These are phyloP conservation scores for Chiua sp. DNA, from an alignment of 1,284 basidiomycete genomes.

Conservation along the genomic window DNA sequence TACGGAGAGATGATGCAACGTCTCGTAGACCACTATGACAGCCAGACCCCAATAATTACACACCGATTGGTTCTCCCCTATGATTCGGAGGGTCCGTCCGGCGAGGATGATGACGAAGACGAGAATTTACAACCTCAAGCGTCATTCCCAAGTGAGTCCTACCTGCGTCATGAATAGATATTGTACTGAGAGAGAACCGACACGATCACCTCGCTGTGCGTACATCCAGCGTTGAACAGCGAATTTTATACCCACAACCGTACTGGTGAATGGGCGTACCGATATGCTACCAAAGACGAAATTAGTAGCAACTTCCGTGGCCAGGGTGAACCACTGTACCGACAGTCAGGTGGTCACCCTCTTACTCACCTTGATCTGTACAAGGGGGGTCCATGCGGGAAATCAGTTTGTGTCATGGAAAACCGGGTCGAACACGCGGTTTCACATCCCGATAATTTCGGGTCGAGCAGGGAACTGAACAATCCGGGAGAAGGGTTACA, in stretches of 20 bases:
- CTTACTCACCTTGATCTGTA: not conserved
- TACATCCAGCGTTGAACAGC: slow-evolving; percentile 26
- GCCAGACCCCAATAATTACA: not conserved
- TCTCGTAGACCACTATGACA: slow-evolving; percentile 2
- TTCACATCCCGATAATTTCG: slow-evolving; percentile 4
- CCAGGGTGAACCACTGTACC: slow-evolving; percentile 17
- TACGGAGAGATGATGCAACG: slow-evolving; percentile 2
- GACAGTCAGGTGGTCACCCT: not conserved
- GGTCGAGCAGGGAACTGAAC: slow-evolving; percentile 7
- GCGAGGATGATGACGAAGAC: slow-evolving; percentile 27
- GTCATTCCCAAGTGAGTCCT: slow-evolving; percentile 34
- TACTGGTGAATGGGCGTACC: slow-evolving; percentile 32
- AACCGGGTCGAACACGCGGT: slow-evolving; percentile 4
- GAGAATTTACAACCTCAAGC: slow-evolving; percentile 10
- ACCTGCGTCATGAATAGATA: not conserved
- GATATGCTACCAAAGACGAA: slow-evolving; percentile 36
- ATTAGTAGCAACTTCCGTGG: slow-evolving; percentile 34
- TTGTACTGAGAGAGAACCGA: slow-evolving; percentile 14
- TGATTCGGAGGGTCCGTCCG: slow-evolving; percentile 8
- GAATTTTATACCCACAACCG: slow-evolving; percentile 23
- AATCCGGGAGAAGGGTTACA: not conserved
- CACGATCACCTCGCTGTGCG: slow-evolving; percentile 2
- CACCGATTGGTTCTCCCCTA: slow-evolving; percentile 1
- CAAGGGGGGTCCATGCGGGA: slow-evolving; percentile 4
- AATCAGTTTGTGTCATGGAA: slow-evolving; percentile 10